Evolutionary conservation across 345 rosid species (phyloP).

Genomic region (Dimocarpus longan): DNA sequence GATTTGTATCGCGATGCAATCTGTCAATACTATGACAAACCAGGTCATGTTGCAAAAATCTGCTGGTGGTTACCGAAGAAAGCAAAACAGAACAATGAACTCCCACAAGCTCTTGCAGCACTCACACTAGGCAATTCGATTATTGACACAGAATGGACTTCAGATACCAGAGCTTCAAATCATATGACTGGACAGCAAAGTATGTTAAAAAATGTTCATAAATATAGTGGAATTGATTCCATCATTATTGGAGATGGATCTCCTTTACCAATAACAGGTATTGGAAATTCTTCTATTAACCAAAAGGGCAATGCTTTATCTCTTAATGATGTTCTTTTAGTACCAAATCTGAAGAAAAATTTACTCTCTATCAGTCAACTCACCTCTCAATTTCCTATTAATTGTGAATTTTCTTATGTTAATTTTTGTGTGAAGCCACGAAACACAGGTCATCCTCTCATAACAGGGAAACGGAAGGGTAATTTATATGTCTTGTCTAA

Average conservation of each 20-base stretch:
- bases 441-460: background rate
- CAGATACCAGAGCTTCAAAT: background rate
- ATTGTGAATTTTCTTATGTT: constrained; percentile 20
- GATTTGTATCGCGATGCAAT: background rate
- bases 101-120: constrained; percentile 4
- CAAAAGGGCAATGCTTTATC: background rate
- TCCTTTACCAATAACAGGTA: background rate
- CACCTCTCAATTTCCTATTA: constrained; percentile 6
- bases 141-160: background rate
- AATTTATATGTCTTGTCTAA: background rate
- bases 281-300: background rate
- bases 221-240: background rate
- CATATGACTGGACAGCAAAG: background rate
- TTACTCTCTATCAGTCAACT: constrained; percentile 10
- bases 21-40: background rate
- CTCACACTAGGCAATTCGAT: background rate
- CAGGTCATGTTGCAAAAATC: background rate
- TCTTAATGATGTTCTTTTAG: background rate
- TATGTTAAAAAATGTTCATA: background rate
- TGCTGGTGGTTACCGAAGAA: background rate
- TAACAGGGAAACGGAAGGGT: background rate
- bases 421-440: constrained; percentile 18
- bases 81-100: background rate
- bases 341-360: background rate
- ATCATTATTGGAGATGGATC: constrained; percentile 3